Conservation (phyloP, 148 eudicot genomes). For the Chenopodium suecicum region DNA sequence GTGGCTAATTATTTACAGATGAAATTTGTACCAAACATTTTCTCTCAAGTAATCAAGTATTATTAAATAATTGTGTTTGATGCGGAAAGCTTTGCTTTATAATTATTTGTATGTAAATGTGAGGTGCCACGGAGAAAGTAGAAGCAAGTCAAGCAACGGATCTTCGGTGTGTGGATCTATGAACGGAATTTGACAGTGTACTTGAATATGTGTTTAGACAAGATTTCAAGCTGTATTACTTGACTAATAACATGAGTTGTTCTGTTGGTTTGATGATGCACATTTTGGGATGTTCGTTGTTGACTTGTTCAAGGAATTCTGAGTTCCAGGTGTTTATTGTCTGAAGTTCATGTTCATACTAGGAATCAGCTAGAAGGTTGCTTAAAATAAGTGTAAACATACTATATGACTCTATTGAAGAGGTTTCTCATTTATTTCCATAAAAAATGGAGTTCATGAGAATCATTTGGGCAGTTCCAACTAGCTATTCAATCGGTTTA, state of each 20-base stretch:
- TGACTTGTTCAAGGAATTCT: not conserved
- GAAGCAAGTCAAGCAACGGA: not conserved
- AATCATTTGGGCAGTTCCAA: not conserved
- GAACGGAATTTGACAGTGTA: not conserved
- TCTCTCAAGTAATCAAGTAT: constrained; percentile 3
- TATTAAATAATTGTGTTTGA: not conserved
- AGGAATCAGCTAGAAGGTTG: not conserved
- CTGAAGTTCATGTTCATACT: not conserved
- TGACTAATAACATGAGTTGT: not conserved
- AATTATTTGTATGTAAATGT: not conserved
- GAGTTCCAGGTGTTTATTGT: not conserved
- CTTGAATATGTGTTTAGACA: not conserved
- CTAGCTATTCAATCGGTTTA: not conserved
- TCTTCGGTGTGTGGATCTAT: not conserved
- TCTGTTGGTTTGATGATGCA: not conserved
- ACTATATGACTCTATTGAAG: not conserved
- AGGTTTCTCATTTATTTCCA: not conserved
- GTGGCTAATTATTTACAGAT: not conserved
- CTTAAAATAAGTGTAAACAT: not conserved
- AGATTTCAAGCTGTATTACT: not conserved
- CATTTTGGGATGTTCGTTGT: not conserved
- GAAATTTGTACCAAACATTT: constrained; percentile 2
- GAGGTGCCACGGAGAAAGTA: not conserved
- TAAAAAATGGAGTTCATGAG: not conserved
- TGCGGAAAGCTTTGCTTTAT: not conserved